phyloP scores from a whole-genome alignment of 768 basidiomycete species.

The Boletus patriciae region DNA sequence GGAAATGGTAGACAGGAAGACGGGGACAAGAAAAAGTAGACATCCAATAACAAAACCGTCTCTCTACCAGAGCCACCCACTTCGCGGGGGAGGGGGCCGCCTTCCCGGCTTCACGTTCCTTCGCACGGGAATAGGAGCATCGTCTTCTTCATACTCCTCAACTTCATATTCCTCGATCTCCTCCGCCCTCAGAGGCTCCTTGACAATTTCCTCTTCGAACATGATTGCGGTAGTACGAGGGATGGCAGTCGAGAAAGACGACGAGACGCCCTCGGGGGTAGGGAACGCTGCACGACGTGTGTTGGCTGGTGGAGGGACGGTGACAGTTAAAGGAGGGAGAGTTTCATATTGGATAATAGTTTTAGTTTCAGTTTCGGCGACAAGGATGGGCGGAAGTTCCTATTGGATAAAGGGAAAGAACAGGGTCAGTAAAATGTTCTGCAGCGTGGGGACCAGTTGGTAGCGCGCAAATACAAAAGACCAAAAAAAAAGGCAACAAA shows the following conservation, averaged over 20 bases:
- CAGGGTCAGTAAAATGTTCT: conserved; percentile 37
- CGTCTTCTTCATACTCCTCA: conserved; percentile 45
- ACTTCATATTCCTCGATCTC: conserved; percentile 39
- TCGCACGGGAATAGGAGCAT: conserved; percentile 41
- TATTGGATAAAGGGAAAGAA: conserved; percentile 27
- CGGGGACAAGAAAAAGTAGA: conserved; percentile 36
- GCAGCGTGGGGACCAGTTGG: conserved; percentile 38
- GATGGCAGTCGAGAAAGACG: conserved; percentile 58
- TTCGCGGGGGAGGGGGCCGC: conserved; percentile 47
- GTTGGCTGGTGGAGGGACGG: conserved; percentile 73
- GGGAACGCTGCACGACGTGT: conserved; percentile 75
- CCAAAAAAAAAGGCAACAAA: conserved; percentile 31
- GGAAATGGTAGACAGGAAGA: conserved; percentile 13
- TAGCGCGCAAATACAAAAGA: conserved; percentile 26
- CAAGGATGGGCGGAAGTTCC: conserved; percentile 43
- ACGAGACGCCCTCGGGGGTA: conserved; percentile 60
- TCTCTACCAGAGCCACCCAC: conserved; percentile 59
- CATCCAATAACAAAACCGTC: conserved; percentile 30
- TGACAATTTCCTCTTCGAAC: conserved; percentile 55
- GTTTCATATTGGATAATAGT: conserved; percentile 54
- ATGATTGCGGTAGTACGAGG: conserved; percentile 76
- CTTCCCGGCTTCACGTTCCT: conserved; percentile 46
- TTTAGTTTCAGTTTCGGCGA: conserved; percentile 60
- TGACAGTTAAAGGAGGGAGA: conserved; percentile 60
- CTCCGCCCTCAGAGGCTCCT: conserved; percentile 35